Conservation (phyloP, 1,139 yeast species). For the Pichia sp. region DNA sequence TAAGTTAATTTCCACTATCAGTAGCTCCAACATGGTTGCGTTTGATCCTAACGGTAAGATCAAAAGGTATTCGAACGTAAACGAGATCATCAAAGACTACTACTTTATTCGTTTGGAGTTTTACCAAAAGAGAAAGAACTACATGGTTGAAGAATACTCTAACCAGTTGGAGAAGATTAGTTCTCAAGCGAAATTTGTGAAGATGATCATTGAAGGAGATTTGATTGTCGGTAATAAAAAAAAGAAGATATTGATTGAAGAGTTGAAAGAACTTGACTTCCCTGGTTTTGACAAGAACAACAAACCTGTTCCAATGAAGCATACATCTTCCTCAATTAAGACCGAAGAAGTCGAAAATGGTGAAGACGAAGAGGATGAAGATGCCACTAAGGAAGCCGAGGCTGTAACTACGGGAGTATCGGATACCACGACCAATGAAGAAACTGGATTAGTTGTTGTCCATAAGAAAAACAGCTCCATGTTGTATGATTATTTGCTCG, state of each 20-base stretch:
- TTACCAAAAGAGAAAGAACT: constrained; percentile 88
- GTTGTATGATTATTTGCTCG: constrained; percentile 69
- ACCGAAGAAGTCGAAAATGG: too few relatives aligned
- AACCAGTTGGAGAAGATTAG: constrained; percentile 70
- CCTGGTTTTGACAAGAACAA: constrained; percentile 74
- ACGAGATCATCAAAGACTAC: constrained; percentile 79
- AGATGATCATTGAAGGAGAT: constrained; percentile 76
- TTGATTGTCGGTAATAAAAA: constrained; percentile 72
- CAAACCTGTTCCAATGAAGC: constrained; percentile 42
- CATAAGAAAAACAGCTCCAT: constrained; percentile 47
- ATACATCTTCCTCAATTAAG: constrained; percentile 31
- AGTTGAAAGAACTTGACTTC: constrained; percentile 61
- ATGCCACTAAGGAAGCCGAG: constrained; percentile 19
- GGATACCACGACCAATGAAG: constrained; percentile 29
- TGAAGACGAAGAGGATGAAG: constrained; percentile 30
- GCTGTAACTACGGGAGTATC: constrained; percentile 32
- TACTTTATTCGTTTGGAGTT: constrained; percentile 82
- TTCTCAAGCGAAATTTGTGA: constrained; percentile 88
- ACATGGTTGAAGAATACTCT: constrained; percentile 63
- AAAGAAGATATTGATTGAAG: constrained; percentile 58
- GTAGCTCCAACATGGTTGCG: constrained; percentile 87
- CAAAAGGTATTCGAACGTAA: constrained; percentile 69
- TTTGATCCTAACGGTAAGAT: constrained; percentile 92
- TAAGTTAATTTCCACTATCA: constrained; percentile 65
- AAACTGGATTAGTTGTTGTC: constrained; percentile 31